Conservation (phyloP, 2,329 filamentous ascomycete genomes). For the Cryphonectria parasitica region DNA sequence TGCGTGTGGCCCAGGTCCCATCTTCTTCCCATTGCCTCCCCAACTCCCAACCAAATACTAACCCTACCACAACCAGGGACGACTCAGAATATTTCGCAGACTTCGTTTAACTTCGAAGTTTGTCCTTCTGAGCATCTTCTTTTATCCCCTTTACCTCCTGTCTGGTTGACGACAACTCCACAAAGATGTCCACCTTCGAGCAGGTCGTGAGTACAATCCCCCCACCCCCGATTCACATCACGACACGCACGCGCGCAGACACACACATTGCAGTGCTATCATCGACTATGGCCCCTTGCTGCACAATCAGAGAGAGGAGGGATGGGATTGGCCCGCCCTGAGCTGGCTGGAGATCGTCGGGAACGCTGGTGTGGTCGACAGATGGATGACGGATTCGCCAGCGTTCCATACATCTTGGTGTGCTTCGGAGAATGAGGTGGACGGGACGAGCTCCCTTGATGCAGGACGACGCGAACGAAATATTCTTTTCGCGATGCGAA, state of each 20-base stretch:
- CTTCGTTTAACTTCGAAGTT: conserved; percentile 24
- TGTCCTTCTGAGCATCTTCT: conserved; percentile 34
- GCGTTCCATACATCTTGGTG: not conserved
- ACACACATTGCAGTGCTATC: not conserved
- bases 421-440: not conserved
- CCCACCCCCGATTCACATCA: conserved; percentile 12
- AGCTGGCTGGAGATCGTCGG: not conserved
- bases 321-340: not conserved
- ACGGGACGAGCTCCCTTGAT: not conserved
- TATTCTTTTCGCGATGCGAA: not conserved
- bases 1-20: conserved; percentile 5
- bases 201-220: conserved; percentile 63
- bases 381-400: not conserved
- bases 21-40: conserved; percentile 19
- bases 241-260: not conserved
- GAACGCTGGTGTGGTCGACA: not conserved
- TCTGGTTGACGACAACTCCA: conserved; percentile 33
- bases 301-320: not conserved
- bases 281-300: not conserved
- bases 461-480: not conserved
- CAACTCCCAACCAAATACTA: conserved; percentile 28
- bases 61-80: conserved; percentile 25
- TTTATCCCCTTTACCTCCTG: conserved; percentile 30
- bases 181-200: conserved; percentile 54
- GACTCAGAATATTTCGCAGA: conserved; percentile 28